Evolutionary conservation across 228 moss, liverwort and hornwort genomes (phyloP).

Genomic region (Sphagnum magellanicum): DNA sequence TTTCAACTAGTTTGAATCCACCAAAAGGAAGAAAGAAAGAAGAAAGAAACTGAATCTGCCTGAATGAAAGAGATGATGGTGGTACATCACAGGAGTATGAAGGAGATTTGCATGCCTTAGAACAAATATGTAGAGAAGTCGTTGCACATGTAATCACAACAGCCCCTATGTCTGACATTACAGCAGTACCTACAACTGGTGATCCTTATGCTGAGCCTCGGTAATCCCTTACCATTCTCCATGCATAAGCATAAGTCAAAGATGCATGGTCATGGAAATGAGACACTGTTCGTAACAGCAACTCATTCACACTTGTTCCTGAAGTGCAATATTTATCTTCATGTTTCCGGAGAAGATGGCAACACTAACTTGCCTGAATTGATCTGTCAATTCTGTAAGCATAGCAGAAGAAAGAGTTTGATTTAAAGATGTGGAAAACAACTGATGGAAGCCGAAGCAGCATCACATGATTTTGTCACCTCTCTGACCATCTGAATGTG

Average conservation of each 20-base stretch:
- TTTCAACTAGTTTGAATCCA: neutral
- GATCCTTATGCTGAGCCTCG: conserved; percentile 26
- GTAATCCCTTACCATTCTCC: conserved; percentile 8
- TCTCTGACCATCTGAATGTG: neutral
- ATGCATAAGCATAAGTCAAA: neutral
- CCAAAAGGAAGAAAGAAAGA: neutral
- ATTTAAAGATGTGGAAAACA: neutral
- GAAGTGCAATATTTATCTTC: neutral
- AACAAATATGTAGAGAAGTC: conserved; percentile 34
- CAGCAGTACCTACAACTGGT: conserved; percentile 16
- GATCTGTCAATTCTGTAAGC: too few relatives aligned
- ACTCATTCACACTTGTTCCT: neutral
- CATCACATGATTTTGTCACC: neutral
- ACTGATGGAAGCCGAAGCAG: neutral
- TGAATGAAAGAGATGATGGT: neutral
- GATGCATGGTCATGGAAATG: conserved; percentile 1
- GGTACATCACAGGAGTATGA: conserved; percentile 27
- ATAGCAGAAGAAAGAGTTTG: too few relatives aligned
- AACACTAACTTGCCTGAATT: too few relatives aligned
- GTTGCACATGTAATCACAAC: conserved; percentile 30
- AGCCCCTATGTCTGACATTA: conserved; percentile 18
- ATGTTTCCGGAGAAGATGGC: neutral
- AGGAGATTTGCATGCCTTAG: conserved; percentile 28
- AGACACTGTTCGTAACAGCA: conserved; percentile 9
- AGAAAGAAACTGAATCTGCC: too few relatives aligned